Base-by-base conservation (phyloP, 2,329 filamentous ascomycete genomes). In the Biscogniauxia marginata region DNA sequence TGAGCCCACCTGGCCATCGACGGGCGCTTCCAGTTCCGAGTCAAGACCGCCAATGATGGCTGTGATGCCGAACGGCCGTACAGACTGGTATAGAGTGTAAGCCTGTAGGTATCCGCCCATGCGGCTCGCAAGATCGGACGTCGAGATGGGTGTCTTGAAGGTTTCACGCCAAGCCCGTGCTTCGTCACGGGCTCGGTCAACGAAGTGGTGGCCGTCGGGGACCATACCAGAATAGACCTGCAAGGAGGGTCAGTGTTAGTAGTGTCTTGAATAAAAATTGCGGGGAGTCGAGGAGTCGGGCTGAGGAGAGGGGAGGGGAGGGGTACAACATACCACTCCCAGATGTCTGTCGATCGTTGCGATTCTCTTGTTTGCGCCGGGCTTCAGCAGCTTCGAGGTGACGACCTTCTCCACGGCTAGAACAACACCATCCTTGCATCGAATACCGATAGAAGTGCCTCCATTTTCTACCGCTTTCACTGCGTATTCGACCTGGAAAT, bases 401-500 rank as follows among this genome's bases (percentile, higher is more conserved):
- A 98, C 86, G 71, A 98, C 88, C 84, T 99, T 99, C 82, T 99
- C 95, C 60, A 96, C 88, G 45, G 95, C 95, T 65, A 99, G 84
- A 62, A 99, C 92, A 52, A 99, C 90, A 63, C 95, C 95, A 75
- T 98, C 92, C 79, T 96, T 96, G 84, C 92, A 96, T 74, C 92
- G 85, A 76, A 99, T 96, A 67, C 95, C 95, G 75, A 99, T 86
- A 53, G 93, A 92, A 54, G 95, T 99, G 71, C 95, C 93, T 65
- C 93, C 95, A 71, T 96, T 98, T 80, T 99, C 95, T 62, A 99
- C 95, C 55, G 95, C 95, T 83, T 99, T 99, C 68, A 96, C 89
- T 66, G 95, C 95, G 76, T 99, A 99, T 83, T 99, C 95, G 76
- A 96, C 91, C 79, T 99, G 95, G 77, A 99, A 99, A 77, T 99